These are phyloP conservation scores for Lactarius akahatsu DNA, from an alignment of 768 basidiomycete species.

Conservation along the genomic window DNA sequence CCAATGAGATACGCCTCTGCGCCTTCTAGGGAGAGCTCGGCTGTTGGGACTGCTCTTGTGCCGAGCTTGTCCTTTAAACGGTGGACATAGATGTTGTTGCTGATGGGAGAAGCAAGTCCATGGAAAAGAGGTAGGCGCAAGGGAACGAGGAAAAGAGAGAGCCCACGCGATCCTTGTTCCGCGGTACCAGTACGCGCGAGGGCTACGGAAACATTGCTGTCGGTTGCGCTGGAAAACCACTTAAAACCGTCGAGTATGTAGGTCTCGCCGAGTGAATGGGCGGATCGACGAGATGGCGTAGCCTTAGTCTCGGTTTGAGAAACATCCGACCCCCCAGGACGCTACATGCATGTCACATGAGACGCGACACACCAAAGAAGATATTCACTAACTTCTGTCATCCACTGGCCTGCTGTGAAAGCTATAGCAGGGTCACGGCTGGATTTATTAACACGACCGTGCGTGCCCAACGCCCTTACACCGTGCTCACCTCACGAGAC, in stretches of 20 bases:
- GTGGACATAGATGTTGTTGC: constrained; percentile 69
- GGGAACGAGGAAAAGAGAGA: constrained; percentile 76
- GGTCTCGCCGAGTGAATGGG: constrained; percentile 45
- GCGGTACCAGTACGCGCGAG: constrained; percentile 67
- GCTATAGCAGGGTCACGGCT: constrained; percentile 59
- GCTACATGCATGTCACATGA: constrained; percentile 41
- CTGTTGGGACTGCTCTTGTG: constrained; percentile 71
- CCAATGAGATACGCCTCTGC: constrained; percentile 67
- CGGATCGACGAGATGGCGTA: constrained; percentile 36
- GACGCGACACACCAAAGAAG: constrained; percentile 12
- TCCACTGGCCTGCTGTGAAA: constrained; percentile 81
- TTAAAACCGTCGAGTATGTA: constrained; percentile 71
- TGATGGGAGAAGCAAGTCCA: constrained; percentile 44
- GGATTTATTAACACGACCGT: constrained; percentile 1
- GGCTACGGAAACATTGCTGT: constrained; percentile 68
- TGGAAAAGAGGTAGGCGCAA: constrained; percentile 53
- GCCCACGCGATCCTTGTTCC: constrained; percentile 56
- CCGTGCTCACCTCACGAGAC: constrained; percentile 54
- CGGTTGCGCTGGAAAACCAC: constrained; percentile 85
- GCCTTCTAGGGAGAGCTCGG: constrained; percentile 63
- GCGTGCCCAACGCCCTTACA: neutral
- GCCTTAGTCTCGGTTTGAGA: constrained; percentile 72
- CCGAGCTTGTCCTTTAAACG: constrained; percentile 79
- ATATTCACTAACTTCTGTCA: constrained; percentile 59
- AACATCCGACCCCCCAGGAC: constrained; percentile 74